These are phyloP conservation scores for Xylaria palmicola DNA, from an alignment of 495 filamentous ascomycete genomes.

Conservation along the genomic window DNA sequence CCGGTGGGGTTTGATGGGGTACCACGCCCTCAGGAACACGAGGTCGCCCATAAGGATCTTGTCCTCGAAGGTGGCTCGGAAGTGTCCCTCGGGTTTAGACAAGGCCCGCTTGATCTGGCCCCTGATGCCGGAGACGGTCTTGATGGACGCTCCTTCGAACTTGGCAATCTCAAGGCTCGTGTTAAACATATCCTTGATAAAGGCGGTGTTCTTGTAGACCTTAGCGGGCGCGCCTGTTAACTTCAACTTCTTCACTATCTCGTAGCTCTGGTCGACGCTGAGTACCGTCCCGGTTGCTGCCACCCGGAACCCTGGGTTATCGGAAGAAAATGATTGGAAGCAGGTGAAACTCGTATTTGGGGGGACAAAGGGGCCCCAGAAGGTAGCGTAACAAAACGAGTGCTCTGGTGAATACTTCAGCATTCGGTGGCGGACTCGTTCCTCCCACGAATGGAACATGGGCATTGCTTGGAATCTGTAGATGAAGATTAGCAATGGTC, in stretches of 20 bases:
- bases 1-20: constrained; percentile 86
- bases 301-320: constrained; percentile 88
- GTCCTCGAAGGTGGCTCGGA: constrained; percentile 96
- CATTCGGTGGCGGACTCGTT: constrained; percentile 90
- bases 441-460: constrained; percentile 92
- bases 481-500: constrained; percentile 1
- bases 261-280: constrained; percentile 86
- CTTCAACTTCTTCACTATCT: constrained; percentile 99
- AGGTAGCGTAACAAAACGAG: constrained; percentile 95
- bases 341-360: constrained; percentile 95
- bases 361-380: constrained; percentile 90
- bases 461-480: constrained; percentile 83
- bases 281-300: constrained; percentile 91
- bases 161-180: constrained; percentile 91
- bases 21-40: constrained; percentile 94
- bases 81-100: constrained; percentile 88
- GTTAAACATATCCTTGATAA: constrained; percentile 98
- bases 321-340: constrained; percentile 85
- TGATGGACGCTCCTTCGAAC: constrained; percentile 93
- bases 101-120: constrained; percentile 96
- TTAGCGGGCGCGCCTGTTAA: constrained; percentile 88
- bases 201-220: constrained; percentile 98
- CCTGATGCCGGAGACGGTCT: constrained; percentile 90
- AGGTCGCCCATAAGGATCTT: constrained; percentile 97
- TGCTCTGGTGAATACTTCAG: constrained; percentile 97